These are phyloP conservation scores for Chlamydomonas schloesseri DNA, from an alignment of 139 green algal genomes.

Conservation along the genomic window DNA sequence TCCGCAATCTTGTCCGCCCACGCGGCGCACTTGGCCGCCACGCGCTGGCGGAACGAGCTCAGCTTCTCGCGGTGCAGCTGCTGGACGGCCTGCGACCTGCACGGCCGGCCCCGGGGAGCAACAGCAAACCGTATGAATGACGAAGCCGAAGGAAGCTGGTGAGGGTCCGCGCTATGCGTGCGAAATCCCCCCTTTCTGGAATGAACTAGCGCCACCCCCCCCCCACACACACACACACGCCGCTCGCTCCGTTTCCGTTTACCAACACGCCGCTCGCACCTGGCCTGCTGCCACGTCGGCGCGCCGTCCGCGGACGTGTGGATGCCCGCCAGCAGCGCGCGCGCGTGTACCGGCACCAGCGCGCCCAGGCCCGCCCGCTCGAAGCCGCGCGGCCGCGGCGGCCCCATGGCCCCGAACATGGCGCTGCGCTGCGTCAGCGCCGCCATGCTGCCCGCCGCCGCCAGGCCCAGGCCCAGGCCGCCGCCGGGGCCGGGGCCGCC, in stretches of 20 bases:
- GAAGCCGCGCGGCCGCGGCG: slow-evolving; percentile 1
- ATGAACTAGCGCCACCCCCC: too few relatives aligned
- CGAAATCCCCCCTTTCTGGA: too few relatives aligned
- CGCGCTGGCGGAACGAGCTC: background rate
- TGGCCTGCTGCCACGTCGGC: slow-evolving; percentile 28
- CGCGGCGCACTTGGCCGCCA: background rate
- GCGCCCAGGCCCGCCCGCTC: slow-evolving; percentile 11
- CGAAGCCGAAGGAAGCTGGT: too few relatives aligned
- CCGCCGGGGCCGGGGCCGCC: background rate
- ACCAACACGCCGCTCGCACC: background rate
- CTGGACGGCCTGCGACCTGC: slow-evolving; percentile 2
- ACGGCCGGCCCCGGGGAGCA: too few relatives aligned
- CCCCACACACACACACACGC: too few relatives aligned
- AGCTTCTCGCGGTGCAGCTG: slow-evolving; percentile 21
- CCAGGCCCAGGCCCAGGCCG: background rate
- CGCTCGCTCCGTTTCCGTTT: too few relatives aligned
- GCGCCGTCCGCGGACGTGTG: slow-evolving; percentile 14
- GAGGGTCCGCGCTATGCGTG: too few relatives aligned
- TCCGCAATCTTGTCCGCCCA: slow-evolving; percentile 9
- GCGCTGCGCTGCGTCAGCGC: background rate
- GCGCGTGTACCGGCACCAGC: slow-evolving; percentile 4
- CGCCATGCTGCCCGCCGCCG: too few relatives aligned
- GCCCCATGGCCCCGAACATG: background rate
- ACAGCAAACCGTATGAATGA: too few relatives aligned
- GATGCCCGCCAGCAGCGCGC: background rate